Evolutionary conservation across 179 eudicot genomes (phyloP), one percentile per base, ranked within the genome.

Genomic region (Spergularia azorica): DNA sequence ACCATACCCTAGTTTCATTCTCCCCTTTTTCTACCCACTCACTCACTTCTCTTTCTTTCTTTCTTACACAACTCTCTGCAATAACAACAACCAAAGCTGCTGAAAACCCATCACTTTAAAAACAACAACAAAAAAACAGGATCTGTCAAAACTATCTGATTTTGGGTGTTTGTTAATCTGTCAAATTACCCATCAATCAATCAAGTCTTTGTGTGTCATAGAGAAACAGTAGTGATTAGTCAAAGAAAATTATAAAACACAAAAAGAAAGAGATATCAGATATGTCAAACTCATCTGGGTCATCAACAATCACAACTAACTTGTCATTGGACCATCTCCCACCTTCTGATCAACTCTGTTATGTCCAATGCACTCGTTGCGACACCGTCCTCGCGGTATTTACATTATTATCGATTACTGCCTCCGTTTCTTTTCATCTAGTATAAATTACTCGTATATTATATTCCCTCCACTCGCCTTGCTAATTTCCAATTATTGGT

Each of bases 341-440:
- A 39, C 70, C 86, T 36, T 71, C 84, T 76, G 86, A 81, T 13
- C 86, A 80, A 10, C 84, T 80, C 52, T 76, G 84, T 76, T 95
- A 95, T 79, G 95, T 95, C 84, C 93, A 86, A 78, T 93, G 99
- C 92, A 74, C 79, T 84, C 88, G 88, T 54, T 95, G 97, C 39
- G 88, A 88, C 83, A 95, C 97, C 59, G 93, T 95, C 84, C 97
- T 95, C 62, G 98, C 94, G 81, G 98, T 94, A 87, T 58, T 9
- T 3, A 26, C 12, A 1, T 12, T 13, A 1, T 38, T n/a, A 43
- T 54, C 6, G 6, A 8, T 16, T 18, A 11, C 4, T 59, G 6
- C 18, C 5, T 6, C 61, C 52, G 6, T 55, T 18, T 56, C 13
- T 7, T 32, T 48, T 17, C 1, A 18, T 39, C 9, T 62, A 21